These are phyloP conservation scores for Lactarius quietus DNA, from an alignment of 768 basidiomycete species.

Conservation along the genomic window DNA sequence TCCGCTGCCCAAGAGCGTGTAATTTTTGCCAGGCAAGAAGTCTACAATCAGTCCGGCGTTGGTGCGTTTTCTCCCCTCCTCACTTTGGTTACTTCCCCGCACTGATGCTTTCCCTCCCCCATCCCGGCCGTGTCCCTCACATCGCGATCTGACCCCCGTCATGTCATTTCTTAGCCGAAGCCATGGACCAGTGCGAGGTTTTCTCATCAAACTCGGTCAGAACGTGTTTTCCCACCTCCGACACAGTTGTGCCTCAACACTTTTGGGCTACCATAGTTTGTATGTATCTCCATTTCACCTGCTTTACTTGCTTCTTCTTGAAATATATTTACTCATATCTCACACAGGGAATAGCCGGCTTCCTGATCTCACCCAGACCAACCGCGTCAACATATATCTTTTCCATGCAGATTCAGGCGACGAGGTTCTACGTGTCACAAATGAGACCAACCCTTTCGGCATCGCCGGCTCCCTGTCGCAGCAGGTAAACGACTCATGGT, in stretches of 20 bases:
- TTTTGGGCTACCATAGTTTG: conserved; percentile 77
- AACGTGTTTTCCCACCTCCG: conserved; percentile 68
- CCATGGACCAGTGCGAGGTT: conserved; percentile 48
- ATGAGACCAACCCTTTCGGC: conserved; percentile 45
- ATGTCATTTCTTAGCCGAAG: conserved; percentile 33
- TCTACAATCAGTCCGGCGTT: conserved; percentile 26
- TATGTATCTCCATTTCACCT: conserved; percentile 40
- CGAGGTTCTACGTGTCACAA: conserved; percentile 43
- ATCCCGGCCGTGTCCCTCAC: conserved; percentile 2
- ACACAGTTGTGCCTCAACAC: conserved; percentile 63
- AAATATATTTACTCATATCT: conserved; percentile 23
- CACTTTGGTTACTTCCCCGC: not conserved
- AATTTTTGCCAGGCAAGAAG: conserved; percentile 17
- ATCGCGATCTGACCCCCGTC: conserved; percentile 13
- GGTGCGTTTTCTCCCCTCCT: conserved; percentile 14
- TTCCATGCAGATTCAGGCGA: conserved; percentile 64
- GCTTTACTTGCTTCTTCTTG: conserved; percentile 16
- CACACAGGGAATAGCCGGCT: conserved; percentile 68
- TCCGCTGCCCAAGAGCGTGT: conserved; percentile 17
- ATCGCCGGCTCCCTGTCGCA: conserved; percentile 51
- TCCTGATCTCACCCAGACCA: conserved; percentile 60
- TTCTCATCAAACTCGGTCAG: conserved; percentile 65
- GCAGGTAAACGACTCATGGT: conserved; percentile 75
- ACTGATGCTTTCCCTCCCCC: not conserved
- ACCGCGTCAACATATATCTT: conserved; percentile 71